A percentile compares a stretch with the other conserved stretches of the same genome.
Conservation (phyloP, 306 rosid species). For the Cucumis melo region DNA sequence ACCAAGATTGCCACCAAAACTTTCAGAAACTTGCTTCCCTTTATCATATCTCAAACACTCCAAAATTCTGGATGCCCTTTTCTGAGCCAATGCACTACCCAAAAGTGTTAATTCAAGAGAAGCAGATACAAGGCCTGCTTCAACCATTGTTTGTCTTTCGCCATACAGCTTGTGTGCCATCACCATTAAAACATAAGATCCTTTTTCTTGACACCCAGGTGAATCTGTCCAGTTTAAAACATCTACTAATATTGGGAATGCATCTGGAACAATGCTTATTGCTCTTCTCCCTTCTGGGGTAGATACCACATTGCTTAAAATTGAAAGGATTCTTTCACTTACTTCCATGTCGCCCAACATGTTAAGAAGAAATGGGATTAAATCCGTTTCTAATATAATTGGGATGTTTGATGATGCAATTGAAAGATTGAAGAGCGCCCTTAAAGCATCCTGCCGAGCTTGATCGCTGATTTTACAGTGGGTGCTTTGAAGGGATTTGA, state of each 20-base stretch:
- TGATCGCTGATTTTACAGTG: slow-evolving; percentile 30
- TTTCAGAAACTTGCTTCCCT: slow-evolving; percentile 76
- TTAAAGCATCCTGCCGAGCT: slow-evolving; percentile 70
- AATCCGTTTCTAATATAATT: slow-evolving; percentile 55
- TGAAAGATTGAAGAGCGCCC: slow-evolving; percentile 87
- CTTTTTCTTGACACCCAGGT: slow-evolving; percentile 83
- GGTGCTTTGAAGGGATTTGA: slow-evolving; percentile 34
- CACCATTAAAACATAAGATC: slow-evolving; percentile 76
- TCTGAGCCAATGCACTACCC: slow-evolving; percentile 83
- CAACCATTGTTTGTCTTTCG: slow-evolving; percentile 81
- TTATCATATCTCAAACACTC: slow-evolving; percentile 66
- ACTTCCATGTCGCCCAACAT: slow-evolving; percentile 73
- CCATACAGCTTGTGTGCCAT: slow-evolving; percentile 85
- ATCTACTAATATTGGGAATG: slow-evolving; percentile 49
- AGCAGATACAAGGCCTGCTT: slow-evolving; percentile 65
- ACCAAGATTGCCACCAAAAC: slow-evolving; percentile 30
- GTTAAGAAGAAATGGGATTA: slow-evolving; percentile 40
- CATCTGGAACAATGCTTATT: slow-evolving; percentile 38
- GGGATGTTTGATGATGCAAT: slow-evolving; percentile 45
- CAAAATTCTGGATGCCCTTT: slow-evolving; percentile 91
- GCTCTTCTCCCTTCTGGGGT: slow-evolving; percentile 76
- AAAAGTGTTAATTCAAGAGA: slow-evolving; percentile 81
- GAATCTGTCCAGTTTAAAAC: slow-evolving; percentile 85
- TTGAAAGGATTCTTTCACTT: slow-evolving; percentile 65
- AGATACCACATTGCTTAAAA: slow-evolving; percentile 61